These are phyloP conservation scores for Chaetomiaceae sp. DNA, from an alignment of 2,329 filamentous ascomycete genomes.

Conservation along the genomic window DNA sequence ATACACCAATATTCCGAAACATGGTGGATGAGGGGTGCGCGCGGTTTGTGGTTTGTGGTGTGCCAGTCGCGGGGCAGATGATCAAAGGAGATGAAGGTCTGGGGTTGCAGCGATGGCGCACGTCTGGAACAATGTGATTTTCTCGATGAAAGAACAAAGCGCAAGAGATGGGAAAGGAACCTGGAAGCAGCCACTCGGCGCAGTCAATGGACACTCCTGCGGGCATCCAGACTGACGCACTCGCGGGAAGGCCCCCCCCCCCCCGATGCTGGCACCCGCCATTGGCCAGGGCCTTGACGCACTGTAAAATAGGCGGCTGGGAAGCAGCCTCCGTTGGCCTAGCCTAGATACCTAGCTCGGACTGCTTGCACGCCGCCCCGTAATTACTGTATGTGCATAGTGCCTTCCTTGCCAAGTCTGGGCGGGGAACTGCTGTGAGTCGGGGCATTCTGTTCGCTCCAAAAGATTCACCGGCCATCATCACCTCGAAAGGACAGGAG, in stretches of 20 bases:
- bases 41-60: too few species aligned
- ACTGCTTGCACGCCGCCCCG: too few species aligned
- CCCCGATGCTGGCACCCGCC: background rate
- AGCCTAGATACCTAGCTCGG: background rate
- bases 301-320: conserved; percentile 17
- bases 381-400: too few species aligned
- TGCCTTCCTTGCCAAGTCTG: too few species aligned
- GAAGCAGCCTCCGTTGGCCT: background rate
- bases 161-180: conserved; percentile 5
- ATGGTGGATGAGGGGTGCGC: background rate
- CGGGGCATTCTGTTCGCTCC: too few species aligned
- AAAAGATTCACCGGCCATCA: too few species aligned
- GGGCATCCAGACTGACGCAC: background rate
- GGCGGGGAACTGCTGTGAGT: too few species aligned
- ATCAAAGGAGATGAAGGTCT: background rate
- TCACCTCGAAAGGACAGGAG: background rate
- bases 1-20: conserved; percentile 5
- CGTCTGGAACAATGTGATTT: conserved; percentile 8
- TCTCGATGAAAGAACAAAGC: conserved; percentile 4
- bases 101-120: conserved; percentile 14
- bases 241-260: background rate
- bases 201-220: background rate
- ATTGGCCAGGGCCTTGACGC: conserved; percentile 16
- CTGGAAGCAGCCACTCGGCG: background rate
- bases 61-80: conserved; percentile 8